Evolutionary conservation across 306 rosid genomes (phyloP), one percentile per base, ranked within the genome.

Genomic region (Boehmeria nivea): DNA sequence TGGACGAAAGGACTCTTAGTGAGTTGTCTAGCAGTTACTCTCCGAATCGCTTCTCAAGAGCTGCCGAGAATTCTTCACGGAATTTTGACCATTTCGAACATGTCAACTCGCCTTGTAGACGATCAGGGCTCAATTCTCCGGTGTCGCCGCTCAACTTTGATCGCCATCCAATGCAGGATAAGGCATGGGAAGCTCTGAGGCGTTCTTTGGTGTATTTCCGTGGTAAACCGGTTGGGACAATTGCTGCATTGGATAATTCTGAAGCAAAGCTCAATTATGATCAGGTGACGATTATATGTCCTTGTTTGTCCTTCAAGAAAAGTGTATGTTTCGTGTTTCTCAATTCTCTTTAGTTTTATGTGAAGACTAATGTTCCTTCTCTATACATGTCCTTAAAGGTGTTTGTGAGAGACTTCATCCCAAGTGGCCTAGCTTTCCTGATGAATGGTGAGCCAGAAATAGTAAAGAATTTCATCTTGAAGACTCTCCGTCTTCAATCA

Each of bases 401-500:
- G 75, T 86, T 90, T 74, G 80, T 90, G 33, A 80, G 94, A 78
- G 97, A 90, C 78, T 90, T 90, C 63, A 84, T 90, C 25, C 97
- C 97, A 12, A 90, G 95, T 37, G 94, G 84, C 3, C 62, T 89
- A 70, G 90, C 90, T 57, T 89, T 89, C 78, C 71, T 89, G 61
- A 89, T 89, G 97, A 71, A 75, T 4, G 81, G 86, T 59, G 89
- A 83, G 68, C 80, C 95, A 3, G 94, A 83, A 18, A 81, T 89
- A 42, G 95, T 89, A 12, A 86, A 74, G 38, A 89, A 81, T 36
- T 86, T 89, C 37, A 50, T 89, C 60, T 45, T 81, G 42, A 89
- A 89, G 90, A 89, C 95, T 23, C 88, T 86, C 40, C 89, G 94
- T 39, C 84, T 89, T 72, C 97, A 89, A 61, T 83, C 94, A 8